A percentile compares a stretch with the other conserved stretches of the same genome.
These are phyloP conservation scores for Pyrus hybrid DNA, from an alignment of 331 rosid genomes.

Conservation along the genomic window DNA sequence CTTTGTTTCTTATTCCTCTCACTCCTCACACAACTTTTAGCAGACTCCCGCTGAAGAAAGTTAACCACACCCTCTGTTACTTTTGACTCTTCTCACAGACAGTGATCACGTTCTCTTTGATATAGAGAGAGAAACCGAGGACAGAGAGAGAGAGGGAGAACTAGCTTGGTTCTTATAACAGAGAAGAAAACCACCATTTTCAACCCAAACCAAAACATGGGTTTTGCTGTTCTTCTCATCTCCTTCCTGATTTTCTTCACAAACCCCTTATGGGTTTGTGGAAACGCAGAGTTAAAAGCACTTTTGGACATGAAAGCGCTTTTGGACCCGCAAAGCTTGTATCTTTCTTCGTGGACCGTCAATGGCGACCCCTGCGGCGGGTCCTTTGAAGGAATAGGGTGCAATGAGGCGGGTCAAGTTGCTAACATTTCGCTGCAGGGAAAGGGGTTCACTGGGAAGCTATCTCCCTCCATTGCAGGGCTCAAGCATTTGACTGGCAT, in stretches of 20 bases:
- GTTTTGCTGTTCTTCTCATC: conserved; percentile 12
- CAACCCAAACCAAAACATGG: conserved; percentile 30
- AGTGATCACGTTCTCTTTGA: background rate
- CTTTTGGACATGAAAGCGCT: conserved; percentile 56
- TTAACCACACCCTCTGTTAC: background rate
- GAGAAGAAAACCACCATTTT: background rate
- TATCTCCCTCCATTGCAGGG: conserved; percentile 63
- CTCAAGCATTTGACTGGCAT: conserved; percentile 81
- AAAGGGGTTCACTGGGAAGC: conserved; percentile 65
- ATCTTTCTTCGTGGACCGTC: conserved; percentile 62
- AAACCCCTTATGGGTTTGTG: conserved; percentile 30
- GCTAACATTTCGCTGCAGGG: conserved; percentile 85
- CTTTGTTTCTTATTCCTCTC: background rate
- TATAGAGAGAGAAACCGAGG: background rate
- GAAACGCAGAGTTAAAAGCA: conserved; percentile 53
- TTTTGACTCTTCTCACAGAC: background rate
- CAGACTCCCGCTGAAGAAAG: background rate
- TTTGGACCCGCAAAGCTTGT: conserved; percentile 58
- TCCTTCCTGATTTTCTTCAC: conserved; percentile 22
- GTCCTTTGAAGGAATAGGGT: conserved; percentile 70
- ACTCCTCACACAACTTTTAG: background rate
- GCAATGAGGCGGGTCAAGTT: conserved; percentile 68
- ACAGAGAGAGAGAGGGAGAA: background rate
- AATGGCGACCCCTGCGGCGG: conserved; percentile 60
- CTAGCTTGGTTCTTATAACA: background rate